Evolutionary conservation across 2,329 filamentous ascomycete species (phyloP).

Genomic region (Botrytis paeoniae): DNA sequence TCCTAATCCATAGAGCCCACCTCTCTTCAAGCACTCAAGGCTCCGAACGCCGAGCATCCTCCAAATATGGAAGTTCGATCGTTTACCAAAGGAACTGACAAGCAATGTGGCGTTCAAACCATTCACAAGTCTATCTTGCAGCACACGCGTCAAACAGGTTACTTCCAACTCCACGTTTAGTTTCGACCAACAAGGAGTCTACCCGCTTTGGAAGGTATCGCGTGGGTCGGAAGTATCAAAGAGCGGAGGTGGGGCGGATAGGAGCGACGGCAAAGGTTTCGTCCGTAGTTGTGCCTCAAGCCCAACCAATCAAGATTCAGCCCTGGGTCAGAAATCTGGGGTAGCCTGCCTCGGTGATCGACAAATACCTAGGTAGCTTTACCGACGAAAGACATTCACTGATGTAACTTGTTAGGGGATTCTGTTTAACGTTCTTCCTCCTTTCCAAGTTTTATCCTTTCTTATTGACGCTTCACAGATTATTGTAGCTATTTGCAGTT

Average conservation of each 20-base stretch:
- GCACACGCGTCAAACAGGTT: neutral
- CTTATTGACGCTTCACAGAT: neutral
- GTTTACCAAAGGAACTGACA: neutral
- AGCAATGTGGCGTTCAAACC: neutral
- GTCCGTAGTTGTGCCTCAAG: neutral
- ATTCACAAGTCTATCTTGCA: neutral
- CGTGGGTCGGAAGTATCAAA: neutral
- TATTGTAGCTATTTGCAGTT: neutral
- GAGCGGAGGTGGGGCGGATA: neutral
- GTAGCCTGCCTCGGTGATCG: conserved; percentile 6
- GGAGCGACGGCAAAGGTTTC: neutral
- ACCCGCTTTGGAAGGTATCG: neutral
- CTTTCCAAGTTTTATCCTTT: neutral
- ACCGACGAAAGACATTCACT: neutral
- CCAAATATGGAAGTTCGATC: too few relatives aligned
- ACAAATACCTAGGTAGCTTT: neutral
- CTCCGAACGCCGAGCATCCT: neutral
- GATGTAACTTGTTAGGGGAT: neutral
- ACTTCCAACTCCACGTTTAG: neutral
- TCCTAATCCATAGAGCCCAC: neutral
- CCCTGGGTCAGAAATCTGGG: neutral
- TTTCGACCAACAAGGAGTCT: neutral
- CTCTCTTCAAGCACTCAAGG: neutral
- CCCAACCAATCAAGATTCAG: neutral
- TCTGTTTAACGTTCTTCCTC: neutral